Percentiles rank a stretch among this genome's conserved stretches.
phyloP scores from a whole-genome alignment of 768 basidiomycete genomes.

The Rickenella mellea region DNA sequence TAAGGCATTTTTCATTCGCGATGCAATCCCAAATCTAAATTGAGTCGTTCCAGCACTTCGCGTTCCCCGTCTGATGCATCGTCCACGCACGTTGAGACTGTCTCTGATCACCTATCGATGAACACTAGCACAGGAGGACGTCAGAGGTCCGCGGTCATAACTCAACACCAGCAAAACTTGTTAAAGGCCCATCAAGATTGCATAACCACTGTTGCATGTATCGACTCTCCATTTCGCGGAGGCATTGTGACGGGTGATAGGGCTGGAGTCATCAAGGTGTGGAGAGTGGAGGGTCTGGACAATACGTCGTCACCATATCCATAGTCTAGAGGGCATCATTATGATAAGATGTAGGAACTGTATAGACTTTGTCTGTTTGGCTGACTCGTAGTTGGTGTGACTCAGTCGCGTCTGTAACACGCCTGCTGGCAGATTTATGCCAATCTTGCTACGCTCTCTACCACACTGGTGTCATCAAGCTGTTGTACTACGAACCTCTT shows the following conservation, averaged over 20 bases:
- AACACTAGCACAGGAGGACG: not conserved
- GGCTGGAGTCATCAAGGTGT: constrained; percentile 85
- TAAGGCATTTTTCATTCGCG: constrained; percentile 21
- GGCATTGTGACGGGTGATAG: constrained; percentile 90
- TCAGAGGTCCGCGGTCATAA: constrained; percentile 69
- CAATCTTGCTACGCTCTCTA: too few relatives aligned
- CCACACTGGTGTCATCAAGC: too few relatives aligned
- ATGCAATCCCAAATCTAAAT: not conserved
- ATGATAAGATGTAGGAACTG: too few relatives aligned
- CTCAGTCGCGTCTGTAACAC: too few relatives aligned
- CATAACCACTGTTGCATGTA: constrained; percentile 73
- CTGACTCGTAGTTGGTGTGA: too few relatives aligned
- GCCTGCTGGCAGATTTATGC: too few relatives aligned
- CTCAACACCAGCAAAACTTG: constrained; percentile 75
- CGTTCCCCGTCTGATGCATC: constrained; percentile 33
- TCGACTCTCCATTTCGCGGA: constrained; percentile 90
- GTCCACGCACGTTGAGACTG: constrained; percentile 49
- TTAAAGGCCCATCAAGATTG: constrained; percentile 86
- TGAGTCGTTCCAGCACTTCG: constrained; percentile 17
- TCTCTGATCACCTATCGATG: not conserved
- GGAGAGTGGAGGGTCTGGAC: constrained; percentile 52
- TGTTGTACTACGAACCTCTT: too few relatives aligned
- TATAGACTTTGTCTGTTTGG: too few relatives aligned
- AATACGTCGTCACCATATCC: too few relatives aligned
- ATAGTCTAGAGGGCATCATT: too few relatives aligned